Base-by-base conservation (phyloP, 164 flowering plant genomes). In the Chimonanthus praecox region DNA sequence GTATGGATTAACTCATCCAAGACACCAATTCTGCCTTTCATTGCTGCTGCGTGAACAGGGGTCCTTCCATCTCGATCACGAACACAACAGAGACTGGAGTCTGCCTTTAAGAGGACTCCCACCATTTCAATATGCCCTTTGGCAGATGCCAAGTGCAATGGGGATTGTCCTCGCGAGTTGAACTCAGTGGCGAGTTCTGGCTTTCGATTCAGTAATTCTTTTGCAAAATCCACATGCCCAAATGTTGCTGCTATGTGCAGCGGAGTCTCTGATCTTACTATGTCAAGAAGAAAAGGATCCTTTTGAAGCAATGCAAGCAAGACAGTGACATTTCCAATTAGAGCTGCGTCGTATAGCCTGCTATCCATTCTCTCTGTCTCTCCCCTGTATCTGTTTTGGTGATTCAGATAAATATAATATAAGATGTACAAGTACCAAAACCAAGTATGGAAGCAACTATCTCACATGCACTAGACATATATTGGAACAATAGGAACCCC, bases 51-150 rank as follows among this genome's bases (percentile, higher is more conserved):
- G 61, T 88, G 90, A 4, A 87, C 82, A 0, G 89, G 88, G 0
- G 85, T 86, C 44, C 86, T 78, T 5, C 89, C 90, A 4, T 81
- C 79, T 10, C 61, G 64, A 72, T 88, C 92, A 64, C 75, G 84
- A 10, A 82, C 54, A 33, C 63, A 54, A 62, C 76, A 74, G 49
- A 87, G 79, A 51, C 84, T 86, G 2, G 81, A 48, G 58, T 87
- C 85, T 6, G 82, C 6, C 75, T 69, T 76, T 3, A 85, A 68
- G 15, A 88, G 80, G 72, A 82, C 85, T 47, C 82, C 79, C 50
- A 83, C 80, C 54, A 81, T 83, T 16, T 84, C 88, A n/a, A 84
- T 46, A 67, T 87, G 87, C 7, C 90, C 90, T 76, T 83, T 88
- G 78, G 78, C 73, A 73, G 85, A 86, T 15, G 88, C 82, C 5